A percentile compares a stretch with the other conserved stretches of the same genome.
These are phyloP conservation scores for Terfezia claveryi DNA, from an alignment of 495 filamentous ascomycete genomes.

Conservation along the genomic window DNA sequence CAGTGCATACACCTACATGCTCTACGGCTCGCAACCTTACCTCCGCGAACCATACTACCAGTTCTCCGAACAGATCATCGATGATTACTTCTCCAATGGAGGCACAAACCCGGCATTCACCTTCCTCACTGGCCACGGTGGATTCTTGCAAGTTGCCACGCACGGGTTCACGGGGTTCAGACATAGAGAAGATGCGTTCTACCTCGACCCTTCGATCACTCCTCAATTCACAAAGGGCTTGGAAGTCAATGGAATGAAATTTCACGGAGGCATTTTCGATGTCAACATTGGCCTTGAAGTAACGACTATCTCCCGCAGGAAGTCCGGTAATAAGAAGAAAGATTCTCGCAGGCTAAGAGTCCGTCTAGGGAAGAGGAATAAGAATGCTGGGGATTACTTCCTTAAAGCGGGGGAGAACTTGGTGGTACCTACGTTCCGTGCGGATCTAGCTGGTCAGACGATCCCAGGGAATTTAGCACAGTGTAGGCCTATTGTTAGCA, in stretches of 20 bases:
- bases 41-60: slow-evolving; percentile 35
- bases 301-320: slow-evolving; percentile 15
- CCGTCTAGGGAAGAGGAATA: slow-evolving; percentile 12
- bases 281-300: slow-evolving; percentile 6
- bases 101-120: slow-evolving; percentile 36
- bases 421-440: slow-evolving; percentile 34
- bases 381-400: slow-evolving; percentile 20
- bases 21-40: slow-evolving; percentile 31
- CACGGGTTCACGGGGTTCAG: slow-evolving; percentile 34
- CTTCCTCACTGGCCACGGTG: slow-evolving; percentile 37
- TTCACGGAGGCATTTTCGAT: slow-evolving; percentile 16
- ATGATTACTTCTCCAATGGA: slow-evolving; percentile 40
- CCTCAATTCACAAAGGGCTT: slow-evolving; percentile 28
- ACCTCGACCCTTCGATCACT: slow-evolving; percentile 32
- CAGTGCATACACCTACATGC: slow-evolving; percentile 32
- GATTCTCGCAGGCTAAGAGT: slow-evolving; percentile 1
- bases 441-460: slow-evolving; percentile 13
- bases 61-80: slow-evolving; percentile 47
- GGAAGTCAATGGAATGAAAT: slow-evolving; percentile 17
- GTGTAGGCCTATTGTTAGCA: slow-evolving; percentile 35
- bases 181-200: slow-evolving; percentile 27
- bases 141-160: slow-evolving; percentile 30
- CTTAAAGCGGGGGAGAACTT: slow-evolving; percentile 32
- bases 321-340: not conserved
- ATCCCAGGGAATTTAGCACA: slow-evolving; percentile 38